Evolutionary conservation across 1,284 basidiomycete species (phyloP).

Genomic region (Malassezia globosa): DNA sequence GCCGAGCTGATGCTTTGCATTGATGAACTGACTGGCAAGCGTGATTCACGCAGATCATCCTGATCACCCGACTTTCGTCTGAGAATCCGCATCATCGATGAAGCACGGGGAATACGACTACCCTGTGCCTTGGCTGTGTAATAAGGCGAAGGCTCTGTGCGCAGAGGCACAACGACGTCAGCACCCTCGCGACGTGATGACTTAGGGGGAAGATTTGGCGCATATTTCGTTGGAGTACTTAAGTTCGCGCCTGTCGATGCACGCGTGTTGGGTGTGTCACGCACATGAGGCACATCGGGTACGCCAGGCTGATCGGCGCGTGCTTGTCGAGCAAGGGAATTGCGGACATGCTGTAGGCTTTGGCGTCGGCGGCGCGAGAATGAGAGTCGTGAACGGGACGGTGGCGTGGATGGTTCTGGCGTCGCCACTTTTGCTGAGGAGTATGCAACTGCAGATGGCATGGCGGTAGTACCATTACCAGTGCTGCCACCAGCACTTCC

Average conservation of each 20-base stretch:
- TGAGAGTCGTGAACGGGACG: conserved; percentile 10
- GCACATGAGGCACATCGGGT: too few relatives aligned
- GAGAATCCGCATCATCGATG: conserved; percentile 17
- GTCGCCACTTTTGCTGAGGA: not conserved
- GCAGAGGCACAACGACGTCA: not conserved
- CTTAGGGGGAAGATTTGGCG: not conserved
- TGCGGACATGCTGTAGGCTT: conserved; percentile 2
- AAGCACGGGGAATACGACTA: conserved; percentile 15
- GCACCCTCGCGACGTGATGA: not conserved
- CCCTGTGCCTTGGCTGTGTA: conserved; percentile 16
- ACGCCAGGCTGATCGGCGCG: not conserved
- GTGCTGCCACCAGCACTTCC: not conserved
- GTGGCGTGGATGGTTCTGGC: not conserved
- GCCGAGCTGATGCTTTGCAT: conserved; percentile 11
- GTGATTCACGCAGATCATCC: not conserved
- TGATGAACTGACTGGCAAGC: conserved; percentile 11
- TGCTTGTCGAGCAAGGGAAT: not conserved
- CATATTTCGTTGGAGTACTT: not conserved
- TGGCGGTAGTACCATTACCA: too few relatives aligned
- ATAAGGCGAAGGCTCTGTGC: conserved; percentile 13
- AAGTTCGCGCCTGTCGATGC: too few relatives aligned
- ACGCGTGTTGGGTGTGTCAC: too few relatives aligned
- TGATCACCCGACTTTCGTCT: conserved; percentile 1
- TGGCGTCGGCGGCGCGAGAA: conserved; percentile 13
- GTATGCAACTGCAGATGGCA: too few relatives aligned